Conservation (phyloP, 2,329 filamentous ascomycete species). For the Aureobasidium sp. region DNA sequence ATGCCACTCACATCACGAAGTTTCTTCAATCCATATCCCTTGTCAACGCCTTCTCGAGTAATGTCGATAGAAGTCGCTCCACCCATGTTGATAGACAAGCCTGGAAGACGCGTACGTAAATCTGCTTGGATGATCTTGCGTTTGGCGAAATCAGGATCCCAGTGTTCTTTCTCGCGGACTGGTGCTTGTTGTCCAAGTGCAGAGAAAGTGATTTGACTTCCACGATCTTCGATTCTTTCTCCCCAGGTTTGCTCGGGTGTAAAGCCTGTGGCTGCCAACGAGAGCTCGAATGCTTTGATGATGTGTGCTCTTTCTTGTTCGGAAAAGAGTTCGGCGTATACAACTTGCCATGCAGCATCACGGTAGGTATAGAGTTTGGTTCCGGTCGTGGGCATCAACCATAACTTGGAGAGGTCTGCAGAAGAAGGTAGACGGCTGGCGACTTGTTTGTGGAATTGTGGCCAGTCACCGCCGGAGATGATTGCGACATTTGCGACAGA, state of each 20-base stretch:
- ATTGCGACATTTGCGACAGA: conserved; percentile 33
- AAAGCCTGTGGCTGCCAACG: conserved; percentile 31
- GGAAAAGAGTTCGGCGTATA: conserved; percentile 34
- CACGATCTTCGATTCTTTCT: conserved; percentile 34
- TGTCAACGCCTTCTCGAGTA: conserved; percentile 34
- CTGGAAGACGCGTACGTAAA: conserved; percentile 28
- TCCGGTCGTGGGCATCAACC: conserved; percentile 37
- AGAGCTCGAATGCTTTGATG: conserved; percentile 28
- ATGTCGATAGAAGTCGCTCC: conserved; percentile 36
- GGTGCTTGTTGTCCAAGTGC: conserved; percentile 35
- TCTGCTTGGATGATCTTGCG: conserved; percentile 33
- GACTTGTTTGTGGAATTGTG: conserved; percentile 36
- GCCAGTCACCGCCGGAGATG: conserved; percentile 37
- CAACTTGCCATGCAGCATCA: conserved; percentile 24
- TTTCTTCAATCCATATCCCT: conserved; percentile 26
- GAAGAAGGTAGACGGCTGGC: conserved; percentile 30
- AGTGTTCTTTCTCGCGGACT: conserved; percentile 29
- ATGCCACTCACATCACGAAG: conserved; percentile 26
- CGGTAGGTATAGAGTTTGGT: conserved; percentile 34
- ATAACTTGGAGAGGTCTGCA: conserved; percentile 32
- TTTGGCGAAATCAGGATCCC: conserved; percentile 36
- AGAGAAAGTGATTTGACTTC: conserved; percentile 36
- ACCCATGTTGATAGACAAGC: conserved; percentile 35
- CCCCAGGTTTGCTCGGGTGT: conserved; percentile 33
- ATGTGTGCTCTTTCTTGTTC: conserved; percentile 26